Percentiles rank a stretch among this genome's conserved stretches.
Evolutionary conservation across 192 early-diverging fungal species (phyloP).

Genomic region (Coemansia sp.): DNA sequence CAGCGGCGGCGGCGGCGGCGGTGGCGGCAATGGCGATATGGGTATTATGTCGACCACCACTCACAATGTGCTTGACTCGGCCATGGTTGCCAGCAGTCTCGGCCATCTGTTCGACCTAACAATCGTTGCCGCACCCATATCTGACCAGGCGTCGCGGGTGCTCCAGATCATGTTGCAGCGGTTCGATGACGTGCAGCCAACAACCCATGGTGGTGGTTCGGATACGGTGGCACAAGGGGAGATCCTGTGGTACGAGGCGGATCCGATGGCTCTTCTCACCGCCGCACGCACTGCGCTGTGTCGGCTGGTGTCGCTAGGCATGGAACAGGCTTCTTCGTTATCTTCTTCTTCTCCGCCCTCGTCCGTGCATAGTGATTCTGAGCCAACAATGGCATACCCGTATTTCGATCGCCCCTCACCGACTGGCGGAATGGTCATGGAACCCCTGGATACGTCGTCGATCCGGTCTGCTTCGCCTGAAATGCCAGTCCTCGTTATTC

Average conservation of each 20-base stretch:
- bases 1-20: too few relatives aligned
- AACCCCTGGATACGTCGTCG: neutral
- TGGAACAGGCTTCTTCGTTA: neutral
- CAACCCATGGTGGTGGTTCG: neutral
- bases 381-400: too few relatives aligned
- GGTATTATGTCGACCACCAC: neutral
- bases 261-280: conserved; percentile 12
- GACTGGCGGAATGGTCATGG: neutral
- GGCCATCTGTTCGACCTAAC: conserved; percentile 39
- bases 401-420: too few relatives aligned
- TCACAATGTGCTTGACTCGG: conserved; percentile 10
- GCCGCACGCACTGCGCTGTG: conserved; percentile 23
- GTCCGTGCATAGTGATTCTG: too few relatives aligned
- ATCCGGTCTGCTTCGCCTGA: conserved; percentile 33
- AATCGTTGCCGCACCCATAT: conserved; percentile 36
- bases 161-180: conserved; percentile 34
- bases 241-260: conserved; percentile 39
- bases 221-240: neutral
- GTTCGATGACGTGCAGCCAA: conserved; percentile 26
- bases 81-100: conserved; percentile 26
- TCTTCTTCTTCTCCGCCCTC: too few relatives aligned
- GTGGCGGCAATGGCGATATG: neutral
- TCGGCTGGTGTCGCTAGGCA: conserved; percentile 23
- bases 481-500: conserved; percentile 41
- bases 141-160: conserved; percentile 37